Evolutionary conservation across 768 basidiomycete species (phyloP).

Genomic region (Mycena pura): DNA sequence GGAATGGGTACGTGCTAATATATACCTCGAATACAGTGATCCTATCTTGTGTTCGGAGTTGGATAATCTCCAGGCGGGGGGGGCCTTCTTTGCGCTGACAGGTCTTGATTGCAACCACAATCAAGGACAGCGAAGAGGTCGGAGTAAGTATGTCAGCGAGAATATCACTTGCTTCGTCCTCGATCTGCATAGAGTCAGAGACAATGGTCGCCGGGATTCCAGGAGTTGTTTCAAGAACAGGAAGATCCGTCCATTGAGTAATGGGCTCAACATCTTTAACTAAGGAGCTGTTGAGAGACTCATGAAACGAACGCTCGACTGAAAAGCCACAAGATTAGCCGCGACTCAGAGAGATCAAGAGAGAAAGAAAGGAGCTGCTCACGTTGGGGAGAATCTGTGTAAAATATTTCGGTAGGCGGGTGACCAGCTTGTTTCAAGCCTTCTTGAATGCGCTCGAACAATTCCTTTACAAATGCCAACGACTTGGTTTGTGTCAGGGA

Average conservation of each 20-base stretch:
- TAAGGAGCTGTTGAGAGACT: background rate
- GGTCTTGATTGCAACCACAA: background rate
- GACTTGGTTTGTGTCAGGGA: background rate
- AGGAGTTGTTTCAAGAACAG: background rate
- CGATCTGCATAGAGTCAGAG: background rate
- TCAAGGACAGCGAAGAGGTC: background rate
- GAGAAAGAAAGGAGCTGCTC: background rate
- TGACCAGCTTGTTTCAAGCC: background rate
- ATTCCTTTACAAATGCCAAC: background rate
- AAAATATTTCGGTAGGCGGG: background rate
- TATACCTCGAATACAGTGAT: background rate
- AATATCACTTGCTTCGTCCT: background rate
- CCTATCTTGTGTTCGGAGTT: background rate
- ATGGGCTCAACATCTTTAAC: background rate
- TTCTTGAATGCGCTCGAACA: background rate
- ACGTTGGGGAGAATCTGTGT: background rate
- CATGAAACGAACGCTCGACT: background rate
- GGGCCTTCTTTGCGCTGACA: background rate
- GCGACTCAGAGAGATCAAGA: background rate
- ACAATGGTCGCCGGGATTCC: background rate
- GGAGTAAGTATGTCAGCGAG: background rate
- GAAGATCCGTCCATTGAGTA: background rate
- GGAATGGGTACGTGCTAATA: too few species aligned
- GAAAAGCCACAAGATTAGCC: background rate
- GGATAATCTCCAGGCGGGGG: background rate